Evolutionary conservation across 371 early-diverging fungal species (phyloP).

Genomic region (Actinomucor elegans): DNA sequence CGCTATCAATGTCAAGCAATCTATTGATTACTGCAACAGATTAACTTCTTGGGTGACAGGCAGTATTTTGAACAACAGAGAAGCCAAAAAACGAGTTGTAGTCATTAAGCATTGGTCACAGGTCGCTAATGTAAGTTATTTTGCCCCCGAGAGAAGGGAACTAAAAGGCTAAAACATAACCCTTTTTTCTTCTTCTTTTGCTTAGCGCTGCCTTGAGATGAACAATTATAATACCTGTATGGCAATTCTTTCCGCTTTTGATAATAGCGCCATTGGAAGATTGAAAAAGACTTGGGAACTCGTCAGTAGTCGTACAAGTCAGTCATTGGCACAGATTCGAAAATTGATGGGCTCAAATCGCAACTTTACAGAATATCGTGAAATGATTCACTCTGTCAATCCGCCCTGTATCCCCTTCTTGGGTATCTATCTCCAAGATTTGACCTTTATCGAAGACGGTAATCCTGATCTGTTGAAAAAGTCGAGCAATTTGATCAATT

Average conservation of each 20-base stretch:
- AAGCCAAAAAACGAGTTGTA: conserved; percentile 73
- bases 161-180: too few relatives aligned
- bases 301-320: conserved; percentile 58
- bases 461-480: conserved; percentile 75
- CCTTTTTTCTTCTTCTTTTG: too few relatives aligned
- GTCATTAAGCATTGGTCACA: conserved; percentile 84
- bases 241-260: conserved; percentile 88
- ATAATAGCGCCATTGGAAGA: conserved; percentile 88
- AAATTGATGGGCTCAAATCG: conserved; percentile 77
- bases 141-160: too few relatives aligned
- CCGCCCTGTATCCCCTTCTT: conserved; percentile 94
- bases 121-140: conserved; percentile 69
- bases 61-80: conserved; percentile 72
- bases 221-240: conserved; percentile 94
- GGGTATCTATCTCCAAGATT: conserved; percentile 85
- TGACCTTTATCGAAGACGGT: conserved; percentile 94
- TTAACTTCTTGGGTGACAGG: conserved; percentile 82
- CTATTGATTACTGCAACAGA: conserved; percentile 69
- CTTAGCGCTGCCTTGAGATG: conserved; percentile 64
- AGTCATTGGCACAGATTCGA: conserved; percentile 49
- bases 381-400: conserved; percentile 79
- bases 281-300: conserved; percentile 87
- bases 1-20: conserved; percentile 72
- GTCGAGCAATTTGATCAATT: conserved; percentile 78
- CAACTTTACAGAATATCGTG: conserved; percentile 87